Evolutionary conservation across 2,329 filamentous ascomycete species (phyloP), one percentile per base, ranked within the genome.

Genomic region (Aureobasidium sp.): DNA sequence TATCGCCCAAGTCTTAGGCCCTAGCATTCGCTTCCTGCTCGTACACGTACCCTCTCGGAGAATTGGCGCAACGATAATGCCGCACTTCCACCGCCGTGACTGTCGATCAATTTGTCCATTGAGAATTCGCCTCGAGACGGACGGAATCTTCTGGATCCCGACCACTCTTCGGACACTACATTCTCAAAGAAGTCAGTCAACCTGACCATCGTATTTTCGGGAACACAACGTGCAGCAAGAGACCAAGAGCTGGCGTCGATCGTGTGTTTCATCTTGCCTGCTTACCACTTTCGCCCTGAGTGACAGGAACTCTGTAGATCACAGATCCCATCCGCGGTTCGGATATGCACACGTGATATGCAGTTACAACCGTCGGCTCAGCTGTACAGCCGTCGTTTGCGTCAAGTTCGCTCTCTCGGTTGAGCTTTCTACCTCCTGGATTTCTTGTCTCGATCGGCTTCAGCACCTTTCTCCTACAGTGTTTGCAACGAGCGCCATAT

Each of bases 181-280:
- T 17, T 11, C 49, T 36, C 17, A 20, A 39, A 51, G 49, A 37
- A 25, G 37, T 31, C 25, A 31, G 31, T 12, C 7, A 41, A 41
- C 14, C 15, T 20, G 22, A 55, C 25, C 5, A 20, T 42, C 51
- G 4, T 41, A 42, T 55, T 55, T 4, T 55, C 25, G 25, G 17
- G 25, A 27, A 4, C 22, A 41, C 51, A 22, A 5, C 34, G 31
- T 22, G 51, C 37, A 29, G 37, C 34, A 31, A 37, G 25, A 37
- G 29, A 17, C 17, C 15, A 29, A 34, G 29, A 58, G 42, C 42
- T 47, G 20, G 27, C 48, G 55, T 20, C 29, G 55, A 58, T 58
- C 55, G 22, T 11, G 41, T 48, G 55, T 58, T 58, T 58, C 55
- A 58, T 44, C 8, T 45, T 58, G 55, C n/a, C 34, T 34, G 31